Percentiles rank a stretch among this genome's conserved stretches.
Conservation (phyloP, 2,329 filamentous ascomycete species). For the Paecilomyces sp. region DNA sequence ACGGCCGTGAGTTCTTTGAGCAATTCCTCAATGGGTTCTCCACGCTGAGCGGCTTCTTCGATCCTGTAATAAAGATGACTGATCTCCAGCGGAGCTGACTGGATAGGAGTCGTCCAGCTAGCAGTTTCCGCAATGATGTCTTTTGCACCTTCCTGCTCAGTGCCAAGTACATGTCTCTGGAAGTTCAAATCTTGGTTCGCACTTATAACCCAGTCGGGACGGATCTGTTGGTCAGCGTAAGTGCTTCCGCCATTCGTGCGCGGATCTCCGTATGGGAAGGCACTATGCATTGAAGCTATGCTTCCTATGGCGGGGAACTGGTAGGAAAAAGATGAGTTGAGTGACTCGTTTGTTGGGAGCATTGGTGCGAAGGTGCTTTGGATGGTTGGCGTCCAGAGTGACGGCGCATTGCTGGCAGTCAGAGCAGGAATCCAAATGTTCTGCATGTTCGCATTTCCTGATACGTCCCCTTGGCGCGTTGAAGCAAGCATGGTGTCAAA, state of each 20-base stretch:
- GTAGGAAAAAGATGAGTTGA: background rate
- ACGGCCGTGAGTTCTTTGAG: constrained; percentile 19
- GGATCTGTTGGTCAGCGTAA: background rate
- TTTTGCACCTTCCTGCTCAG: background rate
- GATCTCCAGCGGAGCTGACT: constrained; percentile 13
- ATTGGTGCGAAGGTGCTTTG: background rate
- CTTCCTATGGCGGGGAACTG: constrained; percentile 3
- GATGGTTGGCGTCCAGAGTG: background rate
- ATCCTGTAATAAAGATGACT: constrained; percentile 21
- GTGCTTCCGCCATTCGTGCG: background rate
- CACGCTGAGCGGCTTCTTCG: constrained; percentile 20
- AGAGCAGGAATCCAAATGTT: background rate
- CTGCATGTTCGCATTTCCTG: background rate
- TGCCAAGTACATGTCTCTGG: background rate
- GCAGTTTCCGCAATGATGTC: background rate
- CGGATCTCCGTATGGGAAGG: background rate
- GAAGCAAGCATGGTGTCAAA: background rate
- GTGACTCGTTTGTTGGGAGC: background rate
- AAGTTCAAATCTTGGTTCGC: background rate
- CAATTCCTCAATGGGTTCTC: constrained; percentile 18
- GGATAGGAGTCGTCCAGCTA: constrained; percentile 6
- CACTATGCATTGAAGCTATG: background rate
- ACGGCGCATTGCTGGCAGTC: background rate
- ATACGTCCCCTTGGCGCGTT: background rate
- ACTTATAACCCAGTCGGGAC: background rate